Base-by-base conservation (phyloP, 2,329 filamentous ascomycete genomes). In the Fusarium bactridioides region DNA sequence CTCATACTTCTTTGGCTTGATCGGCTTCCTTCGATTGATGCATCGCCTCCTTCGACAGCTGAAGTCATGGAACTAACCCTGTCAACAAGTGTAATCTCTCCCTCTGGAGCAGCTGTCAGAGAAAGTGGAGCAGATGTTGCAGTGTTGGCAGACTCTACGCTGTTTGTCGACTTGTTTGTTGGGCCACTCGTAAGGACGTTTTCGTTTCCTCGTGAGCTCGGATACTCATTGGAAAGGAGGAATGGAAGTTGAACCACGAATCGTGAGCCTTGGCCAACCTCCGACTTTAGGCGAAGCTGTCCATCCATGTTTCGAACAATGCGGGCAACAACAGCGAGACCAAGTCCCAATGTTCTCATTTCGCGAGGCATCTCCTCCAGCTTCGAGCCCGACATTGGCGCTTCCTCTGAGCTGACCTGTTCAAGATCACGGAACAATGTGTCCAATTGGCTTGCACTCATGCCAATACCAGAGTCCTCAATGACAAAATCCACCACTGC, bases 231-330 rank as follows among this genome's bases (percentile, higher is more conserved):
- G 1, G 82, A 90, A 2, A 95, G 78, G 12, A 90, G 86, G 72
- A 97, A 96, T 0, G 92, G 92, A 35, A 97, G 83, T 70, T 93
- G 89, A 29, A 97, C 89, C 25, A 94, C 90, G 72, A 97, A 97
- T 58, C 93, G 88, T 23, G 94, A 95, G 2, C 95, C 94, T 75
- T 92, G 93, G 4, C 92, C 92, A 78, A 92, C 88, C 76, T 96
- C 93, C 0, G 94, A 97, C 76, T 94, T 95, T 3, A 97, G 83
- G 4, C 94, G 90, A 35, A 97, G 81, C 77, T 97, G 94, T 0
- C 94, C 95, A 65, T 95, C 92, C 93, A 97, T 96, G 77, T 94
- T 97, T n/a, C 91, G 89, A 37, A 97, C 87, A 40, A 94, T 93
- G 41, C 94, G 89, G 21, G 93, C 93, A n/a, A 97, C 94, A 18